These are phyloP conservation scores for Lecanicillium sp. DNA, from an alignment of 2,329 filamentous ascomycete genomes.

Conservation along the genomic window DNA sequence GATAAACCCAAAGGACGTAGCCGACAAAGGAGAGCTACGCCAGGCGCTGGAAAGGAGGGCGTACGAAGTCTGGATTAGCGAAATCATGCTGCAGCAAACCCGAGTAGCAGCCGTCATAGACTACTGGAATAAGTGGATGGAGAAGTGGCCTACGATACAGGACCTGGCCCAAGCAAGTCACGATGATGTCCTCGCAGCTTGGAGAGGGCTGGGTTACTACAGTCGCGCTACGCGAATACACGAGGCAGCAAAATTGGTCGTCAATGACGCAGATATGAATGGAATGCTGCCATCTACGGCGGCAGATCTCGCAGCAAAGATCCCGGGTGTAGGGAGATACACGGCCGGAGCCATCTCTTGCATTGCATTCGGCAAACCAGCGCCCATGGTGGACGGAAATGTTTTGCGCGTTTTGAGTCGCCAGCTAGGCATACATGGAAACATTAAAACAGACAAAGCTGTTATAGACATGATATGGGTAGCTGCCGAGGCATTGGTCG, in stretches of 20 bases:
- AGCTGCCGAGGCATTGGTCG: slow-evolving; percentile 47
- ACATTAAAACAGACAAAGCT: slow-evolving; percentile 46
- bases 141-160: slow-evolving; percentile 49
- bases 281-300: slow-evolving; percentile 42
- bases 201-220: slow-evolving; percentile 57
- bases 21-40: slow-evolving; percentile 23
- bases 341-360: slow-evolving; percentile 55
- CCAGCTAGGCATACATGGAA: slow-evolving; percentile 48
- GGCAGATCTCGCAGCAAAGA: slow-evolving; percentile 36
- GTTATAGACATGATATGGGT: slow-evolving; percentile 49
- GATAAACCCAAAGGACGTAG: slow-evolving; percentile 32
- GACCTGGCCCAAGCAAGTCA: slow-evolving; percentile 43
- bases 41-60: slow-evolving; percentile 42
- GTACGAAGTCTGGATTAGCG: slow-evolving; percentile 59
- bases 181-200: slow-evolving; percentile 49
- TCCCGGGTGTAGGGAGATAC: slow-evolving; percentile 54
- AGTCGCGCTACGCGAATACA: slow-evolving; percentile 54
- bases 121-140: slow-evolving; percentile 57
- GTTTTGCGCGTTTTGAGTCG: slow-evolving; percentile 52
- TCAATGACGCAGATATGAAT: slow-evolving; percentile 27
- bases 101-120: slow-evolving; percentile 53
- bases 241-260: slow-evolving; percentile 44
- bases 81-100: slow-evolving; percentile 61
- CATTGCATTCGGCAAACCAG: slow-evolving; percentile 52
- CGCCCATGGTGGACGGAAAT: slow-evolving; percentile 57